Evolutionary conservation across 2,329 filamentous ascomycete genomes (phyloP), one percentile per base, ranked within the genome.

Genomic region (Venturiaceae sp.): DNA sequence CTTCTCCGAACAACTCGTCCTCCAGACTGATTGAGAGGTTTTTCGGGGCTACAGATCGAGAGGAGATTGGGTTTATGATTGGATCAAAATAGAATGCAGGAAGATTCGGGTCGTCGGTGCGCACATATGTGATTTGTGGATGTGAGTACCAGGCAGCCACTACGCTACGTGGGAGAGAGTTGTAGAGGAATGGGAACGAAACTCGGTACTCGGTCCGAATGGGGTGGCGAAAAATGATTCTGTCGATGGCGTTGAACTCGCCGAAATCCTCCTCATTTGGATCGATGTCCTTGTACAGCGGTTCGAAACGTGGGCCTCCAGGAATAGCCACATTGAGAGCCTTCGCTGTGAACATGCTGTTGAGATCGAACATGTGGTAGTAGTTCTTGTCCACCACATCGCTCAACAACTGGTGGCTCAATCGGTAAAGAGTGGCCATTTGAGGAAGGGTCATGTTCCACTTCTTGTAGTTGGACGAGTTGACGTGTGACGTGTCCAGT

Each of bases 241-340:
- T 90, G 68, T 99, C 94, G 66, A 99, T 99, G 34, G 94, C 94
- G 69, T 99, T 99, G 80, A 99, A 99, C 73, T 99, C 94, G 73
- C 94, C 94, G 74, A 99, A 99, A 69, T 99, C 94, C 72, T 99
- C 94, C 65, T 97, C 92, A 66, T 99, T 99, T 1, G 94, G 94
- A 71, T 99, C 92, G 61, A 99, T 92, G 66, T 99, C 94, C 75
- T 99, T 99, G 79, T 96, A 99, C 21, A 99, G 73, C 26, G 94
- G 94, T 73, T 99, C 94, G 63, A 99, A 99, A 32, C 94, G 86
- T 61, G 94, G 94, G 9, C 94, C 95, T 69, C 94, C 94, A n/a
- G 94, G 94, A 58, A 99, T 90, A 9, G 95, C 92, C 56, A 99
- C 92, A 65, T 99, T 99, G 46, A 99, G 78, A 0, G 94, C 94